Percentiles rank a stretch among this genome's conserved stretches.
These are phyloP conservation scores for Pythium dissimile DNA, from an alignment of 352 stramenopile genomes.

Conservation along the genomic window DNA sequence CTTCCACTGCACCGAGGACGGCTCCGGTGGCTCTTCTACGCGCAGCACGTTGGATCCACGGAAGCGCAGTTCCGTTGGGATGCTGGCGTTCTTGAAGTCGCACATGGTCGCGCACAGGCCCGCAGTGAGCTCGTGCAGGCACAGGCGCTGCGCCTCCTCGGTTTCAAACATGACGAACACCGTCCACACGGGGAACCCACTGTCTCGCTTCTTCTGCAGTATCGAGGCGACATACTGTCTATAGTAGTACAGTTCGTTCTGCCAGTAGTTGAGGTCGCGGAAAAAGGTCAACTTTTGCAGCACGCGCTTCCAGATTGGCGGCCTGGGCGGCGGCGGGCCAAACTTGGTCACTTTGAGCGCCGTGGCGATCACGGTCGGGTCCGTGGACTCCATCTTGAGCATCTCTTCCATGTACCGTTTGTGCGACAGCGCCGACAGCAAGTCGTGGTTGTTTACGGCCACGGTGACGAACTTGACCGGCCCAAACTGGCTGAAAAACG, in stretches of 20 bases:
- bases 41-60: slow-evolving; percentile 66
- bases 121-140: slow-evolving; percentile 43
- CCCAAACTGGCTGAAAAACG: slow-evolving; percentile 70
- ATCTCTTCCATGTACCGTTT: slow-evolving; percentile 71
- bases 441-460: slow-evolving; percentile 48
- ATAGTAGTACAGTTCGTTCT: slow-evolving; percentile 40
- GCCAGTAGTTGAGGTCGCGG: slow-evolving; percentile 64
- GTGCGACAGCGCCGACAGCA: slow-evolving; percentile 55
- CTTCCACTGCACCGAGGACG: slow-evolving; percentile 68
- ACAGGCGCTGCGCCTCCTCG: slow-evolving; percentile 54
- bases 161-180: slow-evolving; percentile 82
- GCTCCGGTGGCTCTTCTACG: slow-evolving; percentile 60
- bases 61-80: slow-evolving; percentile 48
- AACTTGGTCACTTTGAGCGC: slow-evolving; percentile 39
- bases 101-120: slow-evolving; percentile 44
- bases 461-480: slow-evolving; percentile 69
- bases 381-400: slow-evolving; percentile 60
- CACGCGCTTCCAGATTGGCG: slow-evolving; percentile 25
- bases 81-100: slow-evolving; percentile 30
- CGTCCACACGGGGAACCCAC: slow-evolving; percentile 51
- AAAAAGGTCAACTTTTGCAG: slow-evolving; percentile 39
- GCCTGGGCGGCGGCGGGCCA: slow-evolving; percentile 18
- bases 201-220: slow-evolving; percentile 25
- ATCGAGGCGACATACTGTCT: slow-evolving; percentile 31
- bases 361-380: slow-evolving; percentile 22